Percentiles rank a stretch among this genome's conserved stretches.
phyloP scores from a whole-genome alignment of 495 filamentous ascomycete species.

The Penicillium verhagenii region DNA sequence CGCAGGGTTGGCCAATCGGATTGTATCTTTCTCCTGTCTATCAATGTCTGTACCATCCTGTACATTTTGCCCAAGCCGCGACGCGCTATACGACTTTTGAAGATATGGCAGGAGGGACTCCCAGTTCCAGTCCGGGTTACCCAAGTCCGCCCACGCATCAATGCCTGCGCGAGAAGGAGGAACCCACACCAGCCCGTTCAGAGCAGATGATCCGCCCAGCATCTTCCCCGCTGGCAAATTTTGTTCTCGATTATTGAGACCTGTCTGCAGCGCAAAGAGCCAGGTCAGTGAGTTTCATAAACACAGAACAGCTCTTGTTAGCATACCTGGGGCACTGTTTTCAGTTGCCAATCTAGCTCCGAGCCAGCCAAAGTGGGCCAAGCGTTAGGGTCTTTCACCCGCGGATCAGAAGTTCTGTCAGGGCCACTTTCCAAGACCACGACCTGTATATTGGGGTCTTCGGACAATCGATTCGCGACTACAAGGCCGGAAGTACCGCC shows the following conservation, averaged over 20 bases:
- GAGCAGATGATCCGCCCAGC: constrained; percentile 35
- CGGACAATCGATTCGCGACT: constrained; percentile 48
- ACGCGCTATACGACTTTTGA: constrained; percentile 13
- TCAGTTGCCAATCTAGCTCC: constrained; percentile 56
- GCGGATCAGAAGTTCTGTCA: constrained; percentile 39
- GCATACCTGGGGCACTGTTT: constrained; percentile 48
- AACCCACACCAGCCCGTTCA: constrained; percentile 29
- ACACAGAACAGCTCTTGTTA: no score
- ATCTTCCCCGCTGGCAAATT: constrained; percentile 28
- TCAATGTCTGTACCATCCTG: no score
- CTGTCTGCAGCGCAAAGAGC: constrained; percentile 11
- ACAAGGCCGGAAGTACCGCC: constrained; percentile 51
- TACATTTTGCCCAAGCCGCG: no score
- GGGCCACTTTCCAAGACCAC: constrained; percentile 55
- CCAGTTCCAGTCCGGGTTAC: constrained; percentile 54
- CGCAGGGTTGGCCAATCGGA: constrained; percentile 24
- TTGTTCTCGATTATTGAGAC: constrained; percentile 24
- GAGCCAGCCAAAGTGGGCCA: constrained; percentile 39
- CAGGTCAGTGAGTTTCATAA: no score
- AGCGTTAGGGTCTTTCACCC: constrained; percentile 41
- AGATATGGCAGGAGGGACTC: constrained; percentile 48
- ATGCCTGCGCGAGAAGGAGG: constrained; percentile 40
- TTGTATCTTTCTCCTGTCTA: constrained; percentile 10
- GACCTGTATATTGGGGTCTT: constrained; percentile 39
- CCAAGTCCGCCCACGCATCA: constrained; percentile 54